phyloP scores from a whole-genome alignment of 1,284 basidiomycete species.

The Uromyces viciae-fabae region DNA sequence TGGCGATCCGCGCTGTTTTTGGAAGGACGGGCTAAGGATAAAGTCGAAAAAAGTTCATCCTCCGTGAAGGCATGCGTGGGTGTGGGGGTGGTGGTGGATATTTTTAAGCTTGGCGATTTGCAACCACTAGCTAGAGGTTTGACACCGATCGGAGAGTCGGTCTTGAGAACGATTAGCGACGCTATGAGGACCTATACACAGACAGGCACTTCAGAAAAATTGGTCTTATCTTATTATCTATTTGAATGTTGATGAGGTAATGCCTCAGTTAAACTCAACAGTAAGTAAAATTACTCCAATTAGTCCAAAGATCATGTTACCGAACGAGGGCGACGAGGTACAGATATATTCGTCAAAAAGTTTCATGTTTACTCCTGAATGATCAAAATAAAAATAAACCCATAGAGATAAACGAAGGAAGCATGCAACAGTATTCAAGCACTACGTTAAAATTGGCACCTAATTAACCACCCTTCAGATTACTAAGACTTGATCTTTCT shows the following conservation, averaged over 20 bases:
- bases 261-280: conserved; percentile 32
- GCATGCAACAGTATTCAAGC: conserved; percentile 20
- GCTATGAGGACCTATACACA: conserved; percentile 15
- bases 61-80: conserved; percentile 9
- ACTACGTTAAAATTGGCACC: conserved; percentile 22
- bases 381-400: not conserved
- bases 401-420: conserved; percentile 19
- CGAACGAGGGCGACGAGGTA: not conserved
- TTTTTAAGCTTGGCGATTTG: conserved; percentile 4
- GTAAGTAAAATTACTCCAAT: not conserved
- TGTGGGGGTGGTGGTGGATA: not conserved
- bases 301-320: not conserved
- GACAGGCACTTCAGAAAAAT: too few relatives aligned
- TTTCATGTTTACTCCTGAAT: not conserved
- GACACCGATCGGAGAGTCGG: conserved; percentile 26
- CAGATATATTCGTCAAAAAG: not conserved
- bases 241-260: too few relatives aligned
- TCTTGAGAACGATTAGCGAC: conserved; percentile 20
- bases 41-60: conserved; percentile 25
- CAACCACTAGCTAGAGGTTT: not conserved
- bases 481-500: not conserved
- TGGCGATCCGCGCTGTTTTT: too few relatives aligned
- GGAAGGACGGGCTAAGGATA: conserved; percentile 4
- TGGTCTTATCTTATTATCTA: too few relatives aligned
- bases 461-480: conserved; percentile 22